phyloP scores from a whole-genome alignment of 306 rosid genomes.

The Begonia fuchsioides region DNA sequence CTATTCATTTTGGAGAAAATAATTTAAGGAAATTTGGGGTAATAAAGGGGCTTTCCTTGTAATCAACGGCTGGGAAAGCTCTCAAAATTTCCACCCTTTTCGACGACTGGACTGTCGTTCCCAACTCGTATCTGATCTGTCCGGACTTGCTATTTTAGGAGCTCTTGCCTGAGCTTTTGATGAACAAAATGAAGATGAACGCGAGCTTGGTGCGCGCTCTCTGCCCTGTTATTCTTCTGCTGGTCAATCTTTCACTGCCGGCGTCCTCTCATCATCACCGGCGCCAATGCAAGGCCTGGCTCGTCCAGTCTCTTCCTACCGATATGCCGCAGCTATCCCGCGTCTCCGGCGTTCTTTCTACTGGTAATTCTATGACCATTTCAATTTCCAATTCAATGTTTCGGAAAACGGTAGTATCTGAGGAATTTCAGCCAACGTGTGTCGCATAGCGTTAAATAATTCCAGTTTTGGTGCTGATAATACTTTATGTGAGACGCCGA shows the following conservation, averaged over 20 bases:
- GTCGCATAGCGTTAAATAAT: too few species aligned
- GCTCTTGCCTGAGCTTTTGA: too few species aligned
- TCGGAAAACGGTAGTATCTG: too few species aligned
- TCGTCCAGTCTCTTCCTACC: constrained; percentile 86
- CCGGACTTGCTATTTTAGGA: too few species aligned
- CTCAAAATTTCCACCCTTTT: too few species aligned
- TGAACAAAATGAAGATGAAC: constrained; percentile 6
- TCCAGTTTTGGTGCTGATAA: background rate
- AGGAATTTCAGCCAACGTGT: too few species aligned
- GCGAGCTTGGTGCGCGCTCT: background rate
- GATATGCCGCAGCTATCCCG: constrained; percentile 54
- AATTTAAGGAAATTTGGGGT: too few species aligned
- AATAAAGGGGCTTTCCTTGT: too few species aligned
- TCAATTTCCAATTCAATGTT: background rate
- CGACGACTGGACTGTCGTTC: too few species aligned
- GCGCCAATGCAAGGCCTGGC: constrained; percentile 61
- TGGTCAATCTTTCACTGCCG: constrained; percentile 16
- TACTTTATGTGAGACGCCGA: background rate
- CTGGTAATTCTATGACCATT: constrained; percentile 19
- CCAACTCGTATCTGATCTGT: too few species aligned
- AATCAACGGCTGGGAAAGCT: too few species aligned
- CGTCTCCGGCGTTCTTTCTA: constrained; percentile 62
- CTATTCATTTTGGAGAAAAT: too few species aligned
- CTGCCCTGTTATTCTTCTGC: constrained; percentile 9
- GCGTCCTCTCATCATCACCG: constrained; percentile 11